Conservation (phyloP, 1,284 basidiomycete species). For the Thecaphora frezii region DNA sequence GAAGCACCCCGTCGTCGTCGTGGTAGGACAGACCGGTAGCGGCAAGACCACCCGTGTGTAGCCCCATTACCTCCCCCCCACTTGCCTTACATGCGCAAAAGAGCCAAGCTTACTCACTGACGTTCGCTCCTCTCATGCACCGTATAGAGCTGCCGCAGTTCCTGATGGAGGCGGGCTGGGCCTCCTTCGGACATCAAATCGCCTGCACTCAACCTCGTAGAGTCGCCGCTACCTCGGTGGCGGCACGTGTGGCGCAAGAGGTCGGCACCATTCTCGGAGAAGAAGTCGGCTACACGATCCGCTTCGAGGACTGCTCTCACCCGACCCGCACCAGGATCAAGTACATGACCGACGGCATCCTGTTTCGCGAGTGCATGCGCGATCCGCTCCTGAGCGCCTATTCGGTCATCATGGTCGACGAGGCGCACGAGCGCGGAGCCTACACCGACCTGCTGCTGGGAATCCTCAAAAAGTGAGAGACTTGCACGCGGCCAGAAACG, state of each 20-base stretch:
- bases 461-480: conserved; percentile 62
- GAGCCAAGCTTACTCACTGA: background rate
- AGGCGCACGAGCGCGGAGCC: conserved; percentile 60
- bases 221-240: conserved; percentile 58
- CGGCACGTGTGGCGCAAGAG: conserved; percentile 59
- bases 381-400: conserved; percentile 50
- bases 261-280: conserved; percentile 68
- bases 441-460: conserved; percentile 61
- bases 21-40: conserved; percentile 60
- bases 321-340: conserved; percentile 55
- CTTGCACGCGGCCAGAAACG: no score
- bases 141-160: conserved; percentile 85
- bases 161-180: conserved; percentile 74
- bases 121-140: background rate
- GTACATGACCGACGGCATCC: conserved; percentile 51
- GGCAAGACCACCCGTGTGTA: conserved; percentile 51
- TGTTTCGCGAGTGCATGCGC: conserved; percentile 48
- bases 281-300: conserved; percentile 67
- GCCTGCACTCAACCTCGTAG: conserved; percentile 59
- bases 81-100: no score
- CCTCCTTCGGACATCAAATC: conserved; percentile 46
- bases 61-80: background rate
- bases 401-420: conserved; percentile 61
- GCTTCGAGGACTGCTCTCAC: conserved; percentile 59
- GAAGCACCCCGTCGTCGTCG: conserved; percentile 77